Percentiles rank a stretch among this genome's conserved stretches.
phyloP scores from a whole-genome alignment of 768 basidiomycete genomes.

The Pholiota conissans region DNA sequence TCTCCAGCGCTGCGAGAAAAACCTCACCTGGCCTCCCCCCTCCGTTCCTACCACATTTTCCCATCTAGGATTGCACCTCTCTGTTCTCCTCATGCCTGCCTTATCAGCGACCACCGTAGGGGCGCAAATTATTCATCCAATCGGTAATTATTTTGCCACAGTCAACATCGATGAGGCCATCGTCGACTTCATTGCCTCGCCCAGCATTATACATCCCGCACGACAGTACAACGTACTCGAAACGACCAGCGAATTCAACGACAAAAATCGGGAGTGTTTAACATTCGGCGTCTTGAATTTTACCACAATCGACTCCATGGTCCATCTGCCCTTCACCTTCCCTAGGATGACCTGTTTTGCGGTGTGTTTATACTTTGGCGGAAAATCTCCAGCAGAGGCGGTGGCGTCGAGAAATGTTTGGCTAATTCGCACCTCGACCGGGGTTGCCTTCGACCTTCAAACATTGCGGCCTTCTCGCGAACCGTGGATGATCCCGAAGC shows the following conservation, averaged over 20 bases:
- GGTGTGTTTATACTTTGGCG: neutral
- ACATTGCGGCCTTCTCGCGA: neutral
- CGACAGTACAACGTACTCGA: neutral
- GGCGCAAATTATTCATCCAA: neutral
- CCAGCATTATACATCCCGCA: neutral
- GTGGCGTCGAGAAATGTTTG: neutral
- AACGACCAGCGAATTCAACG: neutral
- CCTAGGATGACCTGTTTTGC: neutral
- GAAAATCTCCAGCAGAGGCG: neutral
- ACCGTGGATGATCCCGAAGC: neutral
- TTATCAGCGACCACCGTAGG: neutral
- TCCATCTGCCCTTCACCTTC: neutral
- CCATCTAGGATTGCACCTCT: neutral
- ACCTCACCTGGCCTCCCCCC: neutral
- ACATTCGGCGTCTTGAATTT: neutral
- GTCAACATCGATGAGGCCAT: neutral
- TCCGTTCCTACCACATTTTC: neutral
- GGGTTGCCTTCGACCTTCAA: neutral
- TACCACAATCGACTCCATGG: neutral
- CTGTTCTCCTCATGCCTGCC: neutral
- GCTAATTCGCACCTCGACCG: neutral
- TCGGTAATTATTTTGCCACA: neutral
- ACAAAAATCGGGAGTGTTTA: neutral
- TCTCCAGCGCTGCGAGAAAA: neutral
- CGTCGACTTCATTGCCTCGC: neutral